phyloP scores from a whole-genome alignment of 2,329 filamentous ascomycete species.

The Clarireedia homoeocarpa region DNA sequence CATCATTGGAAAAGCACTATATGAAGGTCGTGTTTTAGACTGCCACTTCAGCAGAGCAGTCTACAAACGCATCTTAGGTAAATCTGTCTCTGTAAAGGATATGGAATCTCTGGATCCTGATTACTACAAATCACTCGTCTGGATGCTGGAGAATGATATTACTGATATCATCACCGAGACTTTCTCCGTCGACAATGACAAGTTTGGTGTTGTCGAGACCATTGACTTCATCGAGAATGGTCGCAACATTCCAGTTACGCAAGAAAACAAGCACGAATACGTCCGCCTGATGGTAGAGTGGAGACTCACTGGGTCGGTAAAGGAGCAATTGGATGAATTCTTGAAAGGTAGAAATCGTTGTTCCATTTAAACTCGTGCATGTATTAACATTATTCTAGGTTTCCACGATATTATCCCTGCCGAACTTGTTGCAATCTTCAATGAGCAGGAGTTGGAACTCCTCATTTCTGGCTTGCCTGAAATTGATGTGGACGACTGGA shows the following conservation, averaged over 20 bases:
- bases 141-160: conserved; percentile 96
- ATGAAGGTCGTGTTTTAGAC: conserved; percentile 90
- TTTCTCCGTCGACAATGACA: conserved; percentile 89
- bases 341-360: conserved; percentile 55
- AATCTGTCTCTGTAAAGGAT: conserved; percentile 93
- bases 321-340: conserved; percentile 91
- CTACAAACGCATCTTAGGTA: conserved; percentile 94
- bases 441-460: conserved; percentile 93
- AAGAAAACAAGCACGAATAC: conserved; percentile 98
- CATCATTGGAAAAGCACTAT: conserved; percentile 95
- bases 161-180: conserved; percentile 96
- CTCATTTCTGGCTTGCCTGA: conserved; percentile 95
- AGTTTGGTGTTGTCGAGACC: conserved; percentile 81
- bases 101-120: conserved; percentile 98
- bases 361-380: neutral
- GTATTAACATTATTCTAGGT: conserved; percentile 41
- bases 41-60: conserved; percentile 98
- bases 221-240: conserved; percentile 84
- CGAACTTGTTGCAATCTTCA: conserved; percentile 93
- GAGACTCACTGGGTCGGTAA: conserved; percentile 82
- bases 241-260: conserved; percentile 85
- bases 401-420: conserved; percentile 98
- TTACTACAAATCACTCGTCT: conserved; percentile 96
- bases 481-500: conserved; percentile 98
- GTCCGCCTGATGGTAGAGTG: conserved; percentile 92